A percentile compares a stretch with the other conserved stretches of the same genome.
phyloP scores from a whole-genome alignment of 1,139 yeast genomes.

The Kodamaea fungicola region DNA sequence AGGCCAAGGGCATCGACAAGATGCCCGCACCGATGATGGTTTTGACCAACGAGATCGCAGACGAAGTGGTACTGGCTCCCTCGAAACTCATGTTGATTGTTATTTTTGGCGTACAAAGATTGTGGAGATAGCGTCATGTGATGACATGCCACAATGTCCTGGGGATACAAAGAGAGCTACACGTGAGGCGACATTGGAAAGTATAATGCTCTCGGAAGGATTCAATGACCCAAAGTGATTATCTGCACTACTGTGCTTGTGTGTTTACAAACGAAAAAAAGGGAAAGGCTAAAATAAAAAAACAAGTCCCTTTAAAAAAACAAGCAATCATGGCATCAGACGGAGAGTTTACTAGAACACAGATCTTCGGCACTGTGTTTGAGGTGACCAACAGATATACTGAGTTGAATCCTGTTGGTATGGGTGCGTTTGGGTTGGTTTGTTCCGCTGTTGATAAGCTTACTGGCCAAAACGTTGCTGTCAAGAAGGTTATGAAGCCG shows the following conservation, averaged over 20 bases:
- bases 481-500: constrained; percentile 96
- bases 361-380: constrained; percentile 84
- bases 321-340: constrained; percentile 17
- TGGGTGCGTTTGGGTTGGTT: constrained; percentile 98
- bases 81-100: neutral
- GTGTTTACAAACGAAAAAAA: neutral
- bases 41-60: constrained; percentile 59
- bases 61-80: constrained; percentile 33
- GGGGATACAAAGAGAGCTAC: too few species aligned
- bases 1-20: constrained; percentile 88
- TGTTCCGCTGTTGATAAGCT: constrained; percentile 93
- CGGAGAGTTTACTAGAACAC: constrained; percentile 40
- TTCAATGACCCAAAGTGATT: neutral
- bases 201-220: neutral
- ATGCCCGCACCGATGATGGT: constrained; percentile 90
- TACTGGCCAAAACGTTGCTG: constrained; percentile 92
- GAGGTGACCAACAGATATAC: constrained; percentile 90
- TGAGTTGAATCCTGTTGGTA: constrained; percentile 94
- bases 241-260: neutral
- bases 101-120: neutral
- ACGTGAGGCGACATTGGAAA: too few species aligned
- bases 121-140: neutral
- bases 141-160: neutral
- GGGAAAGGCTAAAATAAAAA: neutral
- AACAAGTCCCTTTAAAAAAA: neutral